phyloP scores from a whole-genome alignment of 345 rosid genomes.

The Bruguiera gymnorhiza region DNA sequence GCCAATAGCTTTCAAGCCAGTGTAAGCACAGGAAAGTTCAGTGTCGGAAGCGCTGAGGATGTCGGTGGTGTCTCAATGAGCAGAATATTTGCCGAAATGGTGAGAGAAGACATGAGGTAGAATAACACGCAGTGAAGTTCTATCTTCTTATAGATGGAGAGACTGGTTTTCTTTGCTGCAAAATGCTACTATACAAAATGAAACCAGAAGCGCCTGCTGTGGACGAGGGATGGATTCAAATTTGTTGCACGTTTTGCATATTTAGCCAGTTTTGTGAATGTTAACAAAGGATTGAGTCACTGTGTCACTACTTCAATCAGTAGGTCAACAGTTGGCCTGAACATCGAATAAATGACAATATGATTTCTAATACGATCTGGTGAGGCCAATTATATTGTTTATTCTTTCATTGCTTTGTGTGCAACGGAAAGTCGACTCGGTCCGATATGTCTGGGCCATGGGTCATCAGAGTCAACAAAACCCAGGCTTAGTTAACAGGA shows the following conservation, averaged over 20 bases:
- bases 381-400: too few species aligned
- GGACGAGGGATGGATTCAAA: conserved; percentile 5
- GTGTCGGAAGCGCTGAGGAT: conserved; percentile 35
- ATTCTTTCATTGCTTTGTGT: too few species aligned
- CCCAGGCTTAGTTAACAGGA: too few species aligned
- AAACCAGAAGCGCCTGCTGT: neutral
- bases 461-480: too few species aligned
- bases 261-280: conserved; percentile 1
- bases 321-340: too few species aligned
- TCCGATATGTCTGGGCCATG: too few species aligned
- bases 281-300: neutral
- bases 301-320: too few species aligned
- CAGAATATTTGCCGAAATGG: conserved; percentile 62
- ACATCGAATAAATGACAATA: too few species aligned
- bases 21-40: conserved; percentile 25
- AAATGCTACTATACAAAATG: neutral
- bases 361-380: too few species aligned
- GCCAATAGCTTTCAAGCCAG: conserved; percentile 25
- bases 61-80: conserved; percentile 55
- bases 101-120: conserved; percentile 47
- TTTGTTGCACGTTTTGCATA: conserved; percentile 2
- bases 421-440: too few species aligned
- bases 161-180: too few species aligned
- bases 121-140: neutral
- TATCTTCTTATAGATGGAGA: too few species aligned